Evolutionary conservation across 345 rosid genomes (phyloP), one percentile per base, ranked within the genome.

Genomic region (Moringa oleifera): DNA sequence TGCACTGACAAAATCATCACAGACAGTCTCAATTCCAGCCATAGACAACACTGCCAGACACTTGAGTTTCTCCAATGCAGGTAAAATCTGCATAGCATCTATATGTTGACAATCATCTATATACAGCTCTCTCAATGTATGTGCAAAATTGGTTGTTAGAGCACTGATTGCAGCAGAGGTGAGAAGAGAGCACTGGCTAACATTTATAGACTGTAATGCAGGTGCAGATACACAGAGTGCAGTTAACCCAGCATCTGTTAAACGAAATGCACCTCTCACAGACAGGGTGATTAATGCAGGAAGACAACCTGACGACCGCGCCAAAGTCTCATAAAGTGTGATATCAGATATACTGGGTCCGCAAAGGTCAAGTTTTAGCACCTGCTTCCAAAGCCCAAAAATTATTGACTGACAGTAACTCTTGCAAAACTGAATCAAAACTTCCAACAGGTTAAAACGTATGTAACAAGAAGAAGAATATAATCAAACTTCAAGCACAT

Each of bases 21-120:
- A 56, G 55, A 81, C 72, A 10, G 68, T 51, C 36, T 55, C 63
- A 59, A 73, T 65, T 21, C 83, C 69, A 1, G 79, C 72, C 60
- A 81, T 62, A 1, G 86, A 84, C 57, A 84, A 68, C 58, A 72
- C 76, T 50, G 62, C 77, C 58, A 84, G 23, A 55, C 20, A 41
- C 28, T 57, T 31, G 21, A 79, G 69, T 64, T 62, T 68, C 68
- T 37, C 66, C 55, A 84, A 21, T 61, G 78, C 63, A 24, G 55
- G 69, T 54, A 81, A 70, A 25, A 62, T 70, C 58, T 20, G 1
- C 66, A 58, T 57, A 23, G 61, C 68, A 47, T 75, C 67, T 19
- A 84, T 68, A 59, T 71, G 61, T 23, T 68, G 77, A 51, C 89
- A 84, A 17, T 78, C 79, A 66, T 70, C 90, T 19, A 77, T 67